Base-by-base conservation (phyloP, 768 basidiomycete species). In the Jaapia argillacea region DNA sequence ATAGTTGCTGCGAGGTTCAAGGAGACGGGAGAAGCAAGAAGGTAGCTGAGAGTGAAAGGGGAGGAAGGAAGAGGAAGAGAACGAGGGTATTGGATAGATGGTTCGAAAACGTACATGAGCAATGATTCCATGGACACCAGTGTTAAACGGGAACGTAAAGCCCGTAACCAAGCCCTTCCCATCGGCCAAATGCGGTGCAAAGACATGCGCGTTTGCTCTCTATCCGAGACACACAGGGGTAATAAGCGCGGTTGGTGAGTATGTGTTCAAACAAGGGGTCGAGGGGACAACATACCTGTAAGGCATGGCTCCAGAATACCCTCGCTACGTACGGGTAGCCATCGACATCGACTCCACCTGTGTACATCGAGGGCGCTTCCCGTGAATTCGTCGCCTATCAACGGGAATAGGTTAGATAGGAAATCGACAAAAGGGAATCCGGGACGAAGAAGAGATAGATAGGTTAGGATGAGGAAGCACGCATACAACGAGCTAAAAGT, bases 81-180 rank as follows among this genome's bases (percentile, higher is more conserved):
- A 22, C 39, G 31, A 10, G 16, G 10, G 31, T 16, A 33, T 16
- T 33, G 10, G 10, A 33, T 10, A n/a, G 10, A 33, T 10, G 31
- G 16, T 33, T 33, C 31, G n/a, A n/a, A n/a, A 0, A 55, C 71
- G 24, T 61, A 88, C 88, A 55, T 83, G 78, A 33, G 55, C 61
- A 38, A 94, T 75, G 12, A 76, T 68, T 18, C 90, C 90, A 50
- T 91, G 75, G 14, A 63, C 62, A 6, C 56, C 53, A 5, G 81
- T 74, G 46, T 87, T 74, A 56, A 86, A 89, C 1, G 74, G 64
- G 53, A 91, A 78, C 1, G 67, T 63, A 48, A 74, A 75, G 13
- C 72, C 72, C 24, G 69, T 69, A 24, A 71, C 57, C 39, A 70
- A 59, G 3, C 68, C 77, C 45, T 66, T 64, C 16, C 68, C 68